A percentile compares a stretch with the other conserved stretches of the same genome.
Conservation (phyloP, 441 rosid genomes). For the Omphalea diandra region DNA sequence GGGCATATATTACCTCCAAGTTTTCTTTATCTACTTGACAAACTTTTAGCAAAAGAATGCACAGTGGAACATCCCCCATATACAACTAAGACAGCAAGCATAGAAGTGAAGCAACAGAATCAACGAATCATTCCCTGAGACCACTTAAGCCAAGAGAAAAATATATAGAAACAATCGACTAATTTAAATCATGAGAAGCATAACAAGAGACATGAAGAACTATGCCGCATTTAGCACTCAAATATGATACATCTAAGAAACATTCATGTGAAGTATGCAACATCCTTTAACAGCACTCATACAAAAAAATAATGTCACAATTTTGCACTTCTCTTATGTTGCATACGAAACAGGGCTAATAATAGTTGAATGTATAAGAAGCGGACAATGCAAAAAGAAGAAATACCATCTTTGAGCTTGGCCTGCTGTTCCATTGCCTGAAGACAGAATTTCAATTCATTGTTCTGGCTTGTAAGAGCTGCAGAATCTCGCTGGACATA, state of each 20-base stretch:
- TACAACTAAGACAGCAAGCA: not conserved
- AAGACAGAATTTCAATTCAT: slow-evolving; percentile 89
- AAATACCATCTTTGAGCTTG: slow-evolving; percentile 79
- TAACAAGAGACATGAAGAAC: not conserved
- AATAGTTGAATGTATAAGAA: not conserved
- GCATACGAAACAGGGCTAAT: not conserved
- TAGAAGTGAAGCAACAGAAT: not conserved
- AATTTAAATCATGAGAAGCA: not conserved
- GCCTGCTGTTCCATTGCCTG: slow-evolving; percentile 97
- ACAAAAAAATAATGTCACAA: too few species aligned
- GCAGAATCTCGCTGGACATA: slow-evolving; percentile 73
- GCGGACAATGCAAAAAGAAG: not conserved
- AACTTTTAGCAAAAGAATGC: not conserved
- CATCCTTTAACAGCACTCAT: not conserved
- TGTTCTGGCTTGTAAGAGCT: slow-evolving; percentile 85
- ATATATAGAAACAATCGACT: not conserved
- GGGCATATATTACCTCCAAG: not conserved
- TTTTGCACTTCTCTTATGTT: too few species aligned
- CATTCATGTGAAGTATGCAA: not conserved
- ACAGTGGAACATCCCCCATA: not conserved
- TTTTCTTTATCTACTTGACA: not conserved
- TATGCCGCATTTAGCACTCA: not conserved
- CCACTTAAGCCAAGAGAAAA: not conserved
- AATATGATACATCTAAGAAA: not conserved
- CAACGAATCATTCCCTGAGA: not conserved